Base-by-base conservation (phyloP, 2,329 filamentous ascomycete species). In the Dothideomycetes sp. region DNA sequence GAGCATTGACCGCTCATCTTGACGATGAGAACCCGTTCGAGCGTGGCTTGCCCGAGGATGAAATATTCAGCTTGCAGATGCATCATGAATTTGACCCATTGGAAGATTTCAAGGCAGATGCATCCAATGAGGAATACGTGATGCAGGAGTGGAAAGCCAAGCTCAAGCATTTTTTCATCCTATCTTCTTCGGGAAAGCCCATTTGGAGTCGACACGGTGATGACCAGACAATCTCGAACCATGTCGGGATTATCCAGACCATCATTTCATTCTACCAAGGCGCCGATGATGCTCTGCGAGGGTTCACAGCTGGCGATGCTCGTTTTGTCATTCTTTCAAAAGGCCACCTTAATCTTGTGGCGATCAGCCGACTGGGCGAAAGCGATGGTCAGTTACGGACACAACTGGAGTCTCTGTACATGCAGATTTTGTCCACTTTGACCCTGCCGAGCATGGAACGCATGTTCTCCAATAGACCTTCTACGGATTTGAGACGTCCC, bases 191-290 rank as follows among this genome's bases (percentile, higher is more conserved):
- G 8, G 91, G 91, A 15, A 98, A 98, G 59, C 93, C 91, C 9
- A 93, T 98, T 36, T 98, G 89, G 70, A 96, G 87, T 54, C 77
- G 93, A 36, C 89, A 98, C 57, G 91, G 93, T 31, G 86, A 95
- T 50, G 73, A 94, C 48, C 79, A 81, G 40, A 68, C 96, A 32
- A 86, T 96, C 56, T 94, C 93, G 52, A 83, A 84, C 37, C 95
- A 91, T 52, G 89, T 96, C 58, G 91, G 91, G 31, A 81, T 98
- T 14, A 81, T 95, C 2, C 91, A 96, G 58, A 98, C 91, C 32
- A 89, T 98, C 51, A 94, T 98, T 46, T 96, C 91, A 1, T 95
- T 95, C 57, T 96, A 93, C 55, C 82, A 94, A 57, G 79, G 79
- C 34, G 75, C 81, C 7, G 74, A 82, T 41, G 84, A 94, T 55